phyloP scores from a whole-genome alignment of 164 flowering plant genomes.

The Dillenia suffruticosa region DNA sequence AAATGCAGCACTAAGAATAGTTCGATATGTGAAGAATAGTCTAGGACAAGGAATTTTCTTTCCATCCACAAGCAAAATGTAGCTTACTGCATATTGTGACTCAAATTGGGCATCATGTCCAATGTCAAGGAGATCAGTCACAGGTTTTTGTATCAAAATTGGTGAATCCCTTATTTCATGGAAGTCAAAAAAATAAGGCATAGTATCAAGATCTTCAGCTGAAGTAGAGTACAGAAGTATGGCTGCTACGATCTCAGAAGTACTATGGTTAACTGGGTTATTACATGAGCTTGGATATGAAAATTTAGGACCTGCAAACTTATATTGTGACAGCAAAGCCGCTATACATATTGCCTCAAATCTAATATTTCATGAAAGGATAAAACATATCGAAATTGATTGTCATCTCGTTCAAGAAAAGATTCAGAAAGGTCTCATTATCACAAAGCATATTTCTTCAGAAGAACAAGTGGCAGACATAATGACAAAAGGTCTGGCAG shows the following conservation, averaged over 20 bases:
- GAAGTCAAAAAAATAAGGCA: slow-evolving; percentile 1
- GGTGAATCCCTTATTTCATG: slow-evolving; percentile 3
- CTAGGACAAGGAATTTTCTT: not conserved
- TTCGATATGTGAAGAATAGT: not conserved
- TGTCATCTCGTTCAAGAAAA: too few relatives aligned
- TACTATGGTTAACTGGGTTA: too few relatives aligned
- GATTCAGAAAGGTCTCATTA: too few relatives aligned
- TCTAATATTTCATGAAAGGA: too few relatives aligned
- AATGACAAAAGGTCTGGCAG: too few relatives aligned
- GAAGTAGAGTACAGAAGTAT: slow-evolving; percentile 4
- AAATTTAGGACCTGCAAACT: too few relatives aligned
- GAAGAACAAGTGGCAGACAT: too few relatives aligned
- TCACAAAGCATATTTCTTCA: too few relatives aligned
- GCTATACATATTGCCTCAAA: too few relatives aligned
- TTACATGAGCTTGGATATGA: too few relatives aligned
- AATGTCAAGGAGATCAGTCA: not conserved
- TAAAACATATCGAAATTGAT: too few relatives aligned
- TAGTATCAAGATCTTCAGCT: not conserved
- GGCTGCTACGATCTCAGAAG: not conserved
- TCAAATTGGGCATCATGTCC: not conserved
- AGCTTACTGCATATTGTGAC: not conserved
- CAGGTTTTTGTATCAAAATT: slow-evolving; percentile 3
- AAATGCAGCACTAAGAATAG: not conserved
- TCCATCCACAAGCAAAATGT: not conserved
- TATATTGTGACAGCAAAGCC: too few relatives aligned